Base-by-base conservation (phyloP, 495 filamentous ascomycete genomes). In the Pyrenula aspistea region DNA sequence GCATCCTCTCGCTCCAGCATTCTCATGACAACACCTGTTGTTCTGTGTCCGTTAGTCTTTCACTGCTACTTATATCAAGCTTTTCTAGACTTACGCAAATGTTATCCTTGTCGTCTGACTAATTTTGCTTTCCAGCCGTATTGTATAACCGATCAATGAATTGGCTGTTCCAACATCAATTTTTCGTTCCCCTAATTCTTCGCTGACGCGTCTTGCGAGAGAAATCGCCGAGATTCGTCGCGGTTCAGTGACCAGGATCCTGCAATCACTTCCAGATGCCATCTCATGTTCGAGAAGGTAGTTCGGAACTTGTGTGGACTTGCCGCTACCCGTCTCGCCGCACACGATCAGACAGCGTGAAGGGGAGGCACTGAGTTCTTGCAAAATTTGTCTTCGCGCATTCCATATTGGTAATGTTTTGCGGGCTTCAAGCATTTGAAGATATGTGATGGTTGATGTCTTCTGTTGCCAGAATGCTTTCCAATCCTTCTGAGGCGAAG, bases 161-260 rank as follows among this genome's bases (percentile, higher is more conserved):
- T 84, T 80, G 3, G 70, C 67, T 0, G 89, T 95, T 22, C 93
- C 93, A 24, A 96, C 64, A 56, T 95, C 91, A 51, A 78, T 77
- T 63, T 84, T 87, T 22, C 74, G 76, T 66, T 98, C 93, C 2
- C 93, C 93, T 1, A 98, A 76, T 65, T 98, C 93, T 71, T 96
- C 89, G 57, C 89, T 94, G 2, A 98, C 93, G 64, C 93, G 82
- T 23, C 84, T 78, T 21, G 93, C 93, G 24, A 98, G 74, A 15
- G 92, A 96, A 22, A 97, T 89, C 4, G 93, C 93, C 2, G 93
- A 98, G 58, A 98, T 98, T 65, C 93, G 80, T 11, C 93, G 83
- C n/a, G 93, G 93, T 65, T 97, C 89, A 0, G 93, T 96, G 65
- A 91, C 94, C 67, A 91, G 96, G 19, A 98, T 83, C 65, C 92